Evolutionary conservation across 2,329 filamentous ascomycete genomes (phyloP).

Genomic region (Mollisia scopiformis): DNA sequence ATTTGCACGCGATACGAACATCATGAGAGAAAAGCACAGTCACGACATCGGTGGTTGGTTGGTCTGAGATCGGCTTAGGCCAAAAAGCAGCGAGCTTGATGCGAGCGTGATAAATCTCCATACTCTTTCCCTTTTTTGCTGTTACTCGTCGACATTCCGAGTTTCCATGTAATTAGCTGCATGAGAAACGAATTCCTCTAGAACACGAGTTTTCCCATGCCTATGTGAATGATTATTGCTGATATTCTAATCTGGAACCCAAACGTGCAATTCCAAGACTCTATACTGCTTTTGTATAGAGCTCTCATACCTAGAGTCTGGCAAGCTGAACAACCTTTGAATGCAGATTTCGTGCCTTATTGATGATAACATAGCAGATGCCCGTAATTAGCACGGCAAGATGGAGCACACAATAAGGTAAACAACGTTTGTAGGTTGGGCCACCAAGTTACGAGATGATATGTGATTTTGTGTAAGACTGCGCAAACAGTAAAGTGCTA

Average conservation of each 20-base stretch:
- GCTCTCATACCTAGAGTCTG: too few species aligned
- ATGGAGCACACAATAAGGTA: too few species aligned
- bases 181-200: constrained; percentile 34
- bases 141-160: constrained; percentile 27
- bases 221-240: not conserved
- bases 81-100: constrained; percentile 32
- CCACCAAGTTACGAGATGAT: too few species aligned
- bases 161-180: constrained; percentile 35
- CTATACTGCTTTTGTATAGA: too few species aligned
- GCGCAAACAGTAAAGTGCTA: too few species aligned
- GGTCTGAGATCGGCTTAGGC: constrained; percentile 26
- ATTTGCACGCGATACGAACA: constrained; percentile 18
- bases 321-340: too few species aligned
- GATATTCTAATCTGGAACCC: too few species aligned
- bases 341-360: too few species aligned
- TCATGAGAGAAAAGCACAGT: constrained; percentile 33
- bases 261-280: not conserved
- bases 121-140: constrained; percentile 25
- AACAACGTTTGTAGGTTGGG: too few species aligned
- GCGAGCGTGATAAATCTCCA: constrained; percentile 28
- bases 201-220: constrained; percentile 12
- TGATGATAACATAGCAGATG: too few species aligned
- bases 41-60: constrained; percentile 23
- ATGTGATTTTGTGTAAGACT: too few species aligned
- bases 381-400: too few species aligned